Evolutionary conservation across 129 eudicot species (phyloP), one percentile per base, ranked within the genome.

Genomic region (Chrysanthemum lavandulifolium): DNA sequence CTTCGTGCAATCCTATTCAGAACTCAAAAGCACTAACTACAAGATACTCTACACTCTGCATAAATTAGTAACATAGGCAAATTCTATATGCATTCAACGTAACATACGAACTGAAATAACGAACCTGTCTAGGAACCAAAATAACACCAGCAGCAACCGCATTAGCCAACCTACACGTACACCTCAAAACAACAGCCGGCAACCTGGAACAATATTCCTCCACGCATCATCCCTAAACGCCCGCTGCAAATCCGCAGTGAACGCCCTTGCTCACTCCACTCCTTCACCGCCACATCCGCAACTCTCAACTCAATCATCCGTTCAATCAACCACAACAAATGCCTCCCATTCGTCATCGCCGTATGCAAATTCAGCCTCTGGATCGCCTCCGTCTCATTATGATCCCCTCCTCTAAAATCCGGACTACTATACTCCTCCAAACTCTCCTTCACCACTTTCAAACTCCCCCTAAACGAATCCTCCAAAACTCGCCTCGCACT

Each of bases 391-490:
- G 86, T 87, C 86, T 90, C 97, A 12, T 84, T 81, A 51, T 90
- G 88, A 74, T 88, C 36, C 36, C 36, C 91, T 3, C 92, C 97
- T 55, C 98, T 74, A 63, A 90, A 88, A n/a, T 87, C 85, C 0
- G 98, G 98, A 76, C 98, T 94, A 11, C 97, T 82, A 63, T 90
- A 94, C 84, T 87, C 92, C 82, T 93, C 98, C 82, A 93, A 64
- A 0, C 91, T 82, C 69, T 77, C 86, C 80, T 86, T 90, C 60
- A 90, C 96, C 21, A 82, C 80, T 77, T 76, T 89, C 93, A 94
- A 86, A 27, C 88, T 84, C 31, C 64, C 60, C 82, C 81, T 82
- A 73, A 94, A 94, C 13, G 88, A 92, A 69, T 70, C 72, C 40
- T 87, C 97, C 84, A 94, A 70, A 73, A 90, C 98, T 73, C 87